phyloP scores from a whole-genome alignment of 2,329 filamentous ascomycete genomes.

The Colletotrichum truncatum region DNA sequence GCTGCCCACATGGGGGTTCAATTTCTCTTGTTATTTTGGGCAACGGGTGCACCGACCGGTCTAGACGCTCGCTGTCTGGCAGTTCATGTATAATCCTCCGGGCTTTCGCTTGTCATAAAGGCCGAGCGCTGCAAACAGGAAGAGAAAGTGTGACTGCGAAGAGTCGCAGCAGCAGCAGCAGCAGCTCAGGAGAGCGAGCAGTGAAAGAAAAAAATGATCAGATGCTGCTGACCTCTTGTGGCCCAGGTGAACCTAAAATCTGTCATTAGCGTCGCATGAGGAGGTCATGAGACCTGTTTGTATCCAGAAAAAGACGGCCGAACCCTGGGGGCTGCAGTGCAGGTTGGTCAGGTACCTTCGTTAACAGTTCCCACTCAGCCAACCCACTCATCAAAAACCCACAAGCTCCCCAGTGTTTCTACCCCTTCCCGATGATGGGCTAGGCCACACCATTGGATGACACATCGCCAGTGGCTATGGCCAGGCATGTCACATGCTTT shows the following conservation, averaged over 20 bases:
- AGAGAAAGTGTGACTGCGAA: neutral
- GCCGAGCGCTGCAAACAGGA: neutral
- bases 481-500: conserved; percentile 24
- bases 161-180: neutral
- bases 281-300: conserved; percentile 34
- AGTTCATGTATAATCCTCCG: neutral
- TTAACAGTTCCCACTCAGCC: conserved; percentile 14
- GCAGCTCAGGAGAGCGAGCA: neutral
- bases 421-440: conserved; percentile 1
- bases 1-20: neutral
- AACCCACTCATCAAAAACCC: neutral
- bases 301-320: conserved; percentile 30
- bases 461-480: neutral
- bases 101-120: neutral
- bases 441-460: conserved; percentile 21
- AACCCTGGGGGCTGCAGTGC: conserved; percentile 23
- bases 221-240: conserved; percentile 31
- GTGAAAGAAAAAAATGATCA: conserved; percentile 18
- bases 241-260: conserved; percentile 33
- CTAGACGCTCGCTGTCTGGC: neutral
- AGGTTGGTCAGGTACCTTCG: conserved; percentile 18
- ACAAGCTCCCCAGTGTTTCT: neutral
- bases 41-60: conserved; percentile 10
- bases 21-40: neutral
- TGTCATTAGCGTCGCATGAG: conserved; percentile 31